phyloP scores from a whole-genome alignment of 306 rosid species.

The Datisca glomerata region DNA sequence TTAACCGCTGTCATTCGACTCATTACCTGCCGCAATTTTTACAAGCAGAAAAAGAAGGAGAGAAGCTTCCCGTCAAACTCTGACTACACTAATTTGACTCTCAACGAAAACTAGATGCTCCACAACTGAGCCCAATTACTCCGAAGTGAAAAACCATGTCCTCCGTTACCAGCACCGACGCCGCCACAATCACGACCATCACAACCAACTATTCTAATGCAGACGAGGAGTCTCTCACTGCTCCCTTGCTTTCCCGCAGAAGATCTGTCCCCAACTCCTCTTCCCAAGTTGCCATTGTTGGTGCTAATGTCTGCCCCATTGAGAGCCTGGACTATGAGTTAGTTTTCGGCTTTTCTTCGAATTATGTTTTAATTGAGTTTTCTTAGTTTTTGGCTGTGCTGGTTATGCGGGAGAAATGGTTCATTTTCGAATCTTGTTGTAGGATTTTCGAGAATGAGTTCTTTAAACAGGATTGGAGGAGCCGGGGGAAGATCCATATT shows the following conservation, averaged over 20 bases:
- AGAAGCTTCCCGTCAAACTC: too few relatives aligned
- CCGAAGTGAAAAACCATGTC: background rate
- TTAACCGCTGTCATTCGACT: too few relatives aligned
- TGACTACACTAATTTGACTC: too few relatives aligned
- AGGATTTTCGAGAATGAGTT: conserved; percentile 80
- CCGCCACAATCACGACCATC: too few relatives aligned
- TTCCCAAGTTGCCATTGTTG: conserved; percentile 91
- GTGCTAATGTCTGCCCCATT: conserved; percentile 79
- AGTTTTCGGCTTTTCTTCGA: conserved; percentile 8
- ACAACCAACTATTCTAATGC: conserved; percentile 5
- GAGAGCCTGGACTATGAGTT: conserved; percentile 98
- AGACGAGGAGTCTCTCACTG: conserved; percentile 30
- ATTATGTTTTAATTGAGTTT: background rate
- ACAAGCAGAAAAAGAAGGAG: too few relatives aligned
- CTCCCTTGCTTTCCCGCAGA: conserved; percentile 36
- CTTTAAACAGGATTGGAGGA: conserved; percentile 93
- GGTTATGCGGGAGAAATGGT: background rate
- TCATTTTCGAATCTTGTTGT: conserved; percentile 1
- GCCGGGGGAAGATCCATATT: conserved; percentile 34
- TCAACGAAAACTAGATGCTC: too few relatives aligned
- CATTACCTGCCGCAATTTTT: too few relatives aligned
- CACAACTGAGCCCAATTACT: too few relatives aligned
- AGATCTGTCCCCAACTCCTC: conserved; percentile 38
- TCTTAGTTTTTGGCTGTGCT: background rate
- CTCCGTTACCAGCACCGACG: too few relatives aligned